Conservation (phyloP, 306 rosid species). For the Gillenia trifoliata region DNA sequence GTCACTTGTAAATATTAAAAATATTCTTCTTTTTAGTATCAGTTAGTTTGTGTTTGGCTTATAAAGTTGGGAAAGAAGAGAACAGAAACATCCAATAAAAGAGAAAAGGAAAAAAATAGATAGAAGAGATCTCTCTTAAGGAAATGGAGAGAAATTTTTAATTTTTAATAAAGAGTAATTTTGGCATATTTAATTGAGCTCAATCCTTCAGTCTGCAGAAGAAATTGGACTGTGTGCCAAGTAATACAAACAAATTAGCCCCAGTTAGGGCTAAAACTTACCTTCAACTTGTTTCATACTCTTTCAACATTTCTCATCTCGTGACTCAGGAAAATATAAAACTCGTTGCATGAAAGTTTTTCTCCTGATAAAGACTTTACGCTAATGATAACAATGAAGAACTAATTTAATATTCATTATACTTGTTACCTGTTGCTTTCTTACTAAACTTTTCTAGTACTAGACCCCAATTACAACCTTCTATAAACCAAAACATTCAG, state of each 20-base stretch:
- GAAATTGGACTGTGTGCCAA: background rate
- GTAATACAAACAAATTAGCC: background rate
- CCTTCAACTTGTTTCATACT: too few relatives aligned
- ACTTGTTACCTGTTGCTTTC: background rate
- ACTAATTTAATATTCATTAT: background rate
- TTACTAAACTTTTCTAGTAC: background rate
- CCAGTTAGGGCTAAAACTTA: background rate
- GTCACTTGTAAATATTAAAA: background rate
- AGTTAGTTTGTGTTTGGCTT: background rate
- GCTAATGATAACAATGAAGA: too few relatives aligned
- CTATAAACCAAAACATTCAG: background rate
- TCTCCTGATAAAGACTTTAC: too few relatives aligned
- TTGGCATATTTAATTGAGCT: background rate
- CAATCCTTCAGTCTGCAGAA: background rate
- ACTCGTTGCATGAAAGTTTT: background rate
- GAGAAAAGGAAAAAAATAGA: background rate
- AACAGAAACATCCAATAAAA: background rate
- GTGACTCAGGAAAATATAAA: too few relatives aligned
- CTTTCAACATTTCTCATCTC: too few relatives aligned
- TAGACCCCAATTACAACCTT: slow-evolving; percentile 5
- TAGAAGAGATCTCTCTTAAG: background rate
- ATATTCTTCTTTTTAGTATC: background rate
- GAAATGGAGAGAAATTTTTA: background rate
- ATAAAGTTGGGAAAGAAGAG: background rate
- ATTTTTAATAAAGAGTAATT: background rate